A percentile compares a stretch with the other conserved stretches of the same genome.
Evolutionary conservation across 192 early-diverging fungal species (phyloP).

Genomic region (Coemansia sp.): DNA sequence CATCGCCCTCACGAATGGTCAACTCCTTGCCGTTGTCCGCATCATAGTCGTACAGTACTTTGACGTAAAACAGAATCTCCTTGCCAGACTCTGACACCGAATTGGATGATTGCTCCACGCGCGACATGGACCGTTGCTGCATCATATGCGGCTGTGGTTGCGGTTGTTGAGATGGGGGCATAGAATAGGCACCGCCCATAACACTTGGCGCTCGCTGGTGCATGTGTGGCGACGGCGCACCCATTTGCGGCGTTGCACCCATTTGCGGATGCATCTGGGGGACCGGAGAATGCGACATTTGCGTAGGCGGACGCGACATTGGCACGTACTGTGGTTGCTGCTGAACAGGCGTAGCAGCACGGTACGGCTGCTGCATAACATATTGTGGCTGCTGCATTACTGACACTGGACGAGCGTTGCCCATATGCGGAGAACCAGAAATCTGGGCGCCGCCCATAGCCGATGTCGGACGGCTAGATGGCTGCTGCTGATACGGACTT

Average conservation of each 20-base stretch:
- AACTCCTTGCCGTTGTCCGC: conserved; percentile 53
- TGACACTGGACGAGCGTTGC: conserved; percentile 5
- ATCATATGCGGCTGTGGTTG: conserved; percentile 14
- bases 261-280: conserved; percentile 15
- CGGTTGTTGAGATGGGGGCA: conserved; percentile 4
- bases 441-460: conserved; percentile 12
- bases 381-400: conserved; percentile 13
- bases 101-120: conserved; percentile 5
- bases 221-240: conserved; percentile 17
- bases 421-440: neutral
- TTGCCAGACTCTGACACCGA: conserved; percentile 28
- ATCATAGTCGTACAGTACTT: conserved; percentile 57
- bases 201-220: conserved; percentile 41
- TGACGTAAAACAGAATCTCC: conserved; percentile 54
- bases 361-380: conserved; percentile 14
- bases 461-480: conserved; percentile 22
- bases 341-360: conserved; percentile 30
- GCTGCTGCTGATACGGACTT: conserved; percentile 35
- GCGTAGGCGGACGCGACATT: conserved; percentile 36
- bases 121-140: conserved; percentile 17
- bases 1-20: conserved; percentile 43
- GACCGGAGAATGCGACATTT: conserved; percentile 37
- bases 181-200: conserved; percentile 19
- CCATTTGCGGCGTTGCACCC: conserved; percentile 7
- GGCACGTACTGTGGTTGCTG: conserved; percentile 21